These are phyloP conservation scores for Emericellopsis terricola DNA, from an alignment of 495 filamentous ascomycete genomes.

Conservation along the genomic window DNA sequence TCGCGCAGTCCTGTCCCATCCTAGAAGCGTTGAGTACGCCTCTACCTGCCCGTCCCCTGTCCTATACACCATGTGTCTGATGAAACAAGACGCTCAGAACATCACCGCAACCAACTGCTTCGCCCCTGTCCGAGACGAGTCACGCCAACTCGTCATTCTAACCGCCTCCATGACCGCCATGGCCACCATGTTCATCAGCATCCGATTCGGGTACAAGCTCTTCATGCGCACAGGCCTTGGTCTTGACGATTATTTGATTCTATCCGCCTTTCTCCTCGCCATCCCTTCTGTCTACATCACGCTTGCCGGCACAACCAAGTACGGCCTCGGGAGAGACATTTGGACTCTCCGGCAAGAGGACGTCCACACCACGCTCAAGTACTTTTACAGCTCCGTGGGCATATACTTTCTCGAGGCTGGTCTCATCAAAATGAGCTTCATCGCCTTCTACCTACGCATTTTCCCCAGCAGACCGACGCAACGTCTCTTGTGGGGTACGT, in stretches of 20 bases:
- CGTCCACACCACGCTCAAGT: slow-evolving; percentile 9
- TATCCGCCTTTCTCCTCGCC: slow-evolving; percentile 3
- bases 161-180: slow-evolving; percentile 3
- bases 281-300: slow-evolving; percentile 2
- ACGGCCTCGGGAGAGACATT: slow-evolving; percentile 16
- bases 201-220: slow-evolving; percentile 5
- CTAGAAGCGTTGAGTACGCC: too few relatives aligned
- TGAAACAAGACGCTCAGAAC: too few relatives aligned
- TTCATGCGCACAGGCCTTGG: too few relatives aligned
- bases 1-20: too few relatives aligned
- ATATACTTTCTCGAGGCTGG: slow-evolving; percentile 13
- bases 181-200: slow-evolving; percentile 3
- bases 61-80: too few relatives aligned
- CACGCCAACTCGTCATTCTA: neutral
- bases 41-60: too few relatives aligned
- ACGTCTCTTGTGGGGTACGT: slow-evolving; percentile 9
- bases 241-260: slow-evolving; percentile 7
- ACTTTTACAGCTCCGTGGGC: slow-evolving; percentile 8
- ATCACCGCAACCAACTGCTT: too few relatives aligned
- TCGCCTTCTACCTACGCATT: slow-evolving; percentile 24
- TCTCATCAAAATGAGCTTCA: slow-evolving; percentile 18
- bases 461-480: slow-evolving; percentile 6
- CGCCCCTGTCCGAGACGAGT: slow-evolving; percentile 3
- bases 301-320: slow-evolving; percentile 4
- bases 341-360: slow-evolving; percentile 11